Percentiles rank a stretch among this genome's conserved stretches.
These are phyloP conservation scores for Boletus reticuloceps DNA, from an alignment of 768 basidiomycete genomes.

Conservation along the genomic window DNA sequence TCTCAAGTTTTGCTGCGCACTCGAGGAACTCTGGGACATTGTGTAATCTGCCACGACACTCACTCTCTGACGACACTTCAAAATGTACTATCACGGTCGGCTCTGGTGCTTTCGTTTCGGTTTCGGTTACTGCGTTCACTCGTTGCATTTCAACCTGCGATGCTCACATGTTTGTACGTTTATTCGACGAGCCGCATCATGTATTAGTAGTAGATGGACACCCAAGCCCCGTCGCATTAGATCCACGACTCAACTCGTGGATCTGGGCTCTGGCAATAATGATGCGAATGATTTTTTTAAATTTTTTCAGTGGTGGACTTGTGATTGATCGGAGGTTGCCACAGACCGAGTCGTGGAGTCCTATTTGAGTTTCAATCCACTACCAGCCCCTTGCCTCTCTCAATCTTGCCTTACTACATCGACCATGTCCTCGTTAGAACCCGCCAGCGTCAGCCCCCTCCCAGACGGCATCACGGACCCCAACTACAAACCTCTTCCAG, in stretches of 20 bases:
- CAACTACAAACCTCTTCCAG: conserved; percentile 64
- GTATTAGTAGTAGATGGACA: conserved; percentile 28
- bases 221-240: conserved; percentile 33
- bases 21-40: conserved; percentile 96
- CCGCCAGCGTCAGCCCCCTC: conserved; percentile 53
- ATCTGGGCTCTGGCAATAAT: conserved; percentile 34
- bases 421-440: conserved; percentile 30
- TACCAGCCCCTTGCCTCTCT: not conserved
- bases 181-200: conserved; percentile 22
- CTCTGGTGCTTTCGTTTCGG: conserved; percentile 3
- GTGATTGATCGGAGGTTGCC: not conserved
- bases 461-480: conserved; percentile 61
- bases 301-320: not conserved
- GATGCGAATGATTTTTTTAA: conserved; percentile 28
- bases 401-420: not conserved
- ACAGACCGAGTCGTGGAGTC: not conserved
- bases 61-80: not conserved
- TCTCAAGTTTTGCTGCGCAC: conserved; percentile 77
- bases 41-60: conserved; percentile 42
- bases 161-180: conserved; percentile 17
- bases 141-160: conserved; percentile 36
- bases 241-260: conserved; percentile 34
- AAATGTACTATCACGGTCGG: conserved; percentile 4
- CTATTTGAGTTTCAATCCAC: conserved; percentile 14
- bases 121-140: not conserved